Conservation (phyloP, 2,329 filamentous ascomycete species). For the Phoma herbarum region DNA sequence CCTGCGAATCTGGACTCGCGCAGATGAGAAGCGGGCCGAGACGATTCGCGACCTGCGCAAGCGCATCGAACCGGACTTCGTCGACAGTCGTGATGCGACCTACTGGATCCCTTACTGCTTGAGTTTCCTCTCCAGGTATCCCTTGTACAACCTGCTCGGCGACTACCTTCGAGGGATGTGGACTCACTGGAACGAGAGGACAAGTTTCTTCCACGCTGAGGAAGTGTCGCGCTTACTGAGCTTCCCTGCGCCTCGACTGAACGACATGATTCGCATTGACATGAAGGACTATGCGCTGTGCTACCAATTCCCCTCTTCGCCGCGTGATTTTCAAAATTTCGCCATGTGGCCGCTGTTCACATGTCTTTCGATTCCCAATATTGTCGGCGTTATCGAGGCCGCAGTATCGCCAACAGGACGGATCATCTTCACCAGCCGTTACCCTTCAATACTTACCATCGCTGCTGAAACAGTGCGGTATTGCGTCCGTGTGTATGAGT, state of each 20-base stretch:
- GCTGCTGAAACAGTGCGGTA: constrained; percentile 93
- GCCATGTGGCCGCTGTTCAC: constrained; percentile 98
- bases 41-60: constrained; percentile 95
- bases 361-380: constrained; percentile 96
- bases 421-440: constrained; percentile 98
- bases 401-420: constrained; percentile 94
- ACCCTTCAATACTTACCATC: constrained; percentile 97
- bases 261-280: constrained; percentile 96
- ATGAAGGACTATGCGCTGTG: constrained; percentile 99
- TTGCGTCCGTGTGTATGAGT: constrained; percentile 96
- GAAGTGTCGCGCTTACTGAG: constrained; percentile 98
- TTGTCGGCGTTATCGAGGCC: constrained; percentile 94
- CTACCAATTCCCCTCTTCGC: constrained; percentile 98
- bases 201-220: constrained; percentile 98
- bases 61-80: constrained; percentile 93
- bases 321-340: constrained; percentile 98
- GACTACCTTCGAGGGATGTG: constrained; percentile 99
- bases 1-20: constrained; percentile 95
- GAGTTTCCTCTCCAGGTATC: constrained; percentile 96
- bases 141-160: constrained; percentile 93
- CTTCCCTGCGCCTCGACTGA: constrained; percentile 93
- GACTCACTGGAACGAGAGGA: constrained; percentile 99
- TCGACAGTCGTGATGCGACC: constrained; percentile 92
- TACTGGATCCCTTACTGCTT: constrained; percentile 99
- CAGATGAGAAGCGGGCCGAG: constrained; percentile 97